Conservation (phyloP, 1,139 yeast species). For the Pichia sp. region DNA sequence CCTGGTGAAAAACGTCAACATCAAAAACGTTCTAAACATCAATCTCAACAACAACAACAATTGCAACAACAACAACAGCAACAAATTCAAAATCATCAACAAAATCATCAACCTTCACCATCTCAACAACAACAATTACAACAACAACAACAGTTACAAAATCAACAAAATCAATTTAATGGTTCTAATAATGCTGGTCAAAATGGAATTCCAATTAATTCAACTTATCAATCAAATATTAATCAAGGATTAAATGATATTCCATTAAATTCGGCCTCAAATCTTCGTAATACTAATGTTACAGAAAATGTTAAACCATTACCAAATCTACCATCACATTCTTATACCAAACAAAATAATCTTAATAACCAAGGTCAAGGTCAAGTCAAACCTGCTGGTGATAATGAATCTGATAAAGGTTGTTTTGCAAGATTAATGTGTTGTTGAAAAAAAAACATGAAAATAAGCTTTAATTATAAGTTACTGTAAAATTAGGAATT, state of each 20-base stretch:
- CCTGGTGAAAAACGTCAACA: slow-evolving; percentile 53
- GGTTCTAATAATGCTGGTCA: slow-evolving; percentile 4
- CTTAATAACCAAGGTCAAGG: no score
- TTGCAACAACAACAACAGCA: slow-evolving; percentile 10
- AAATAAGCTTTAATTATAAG: no score
- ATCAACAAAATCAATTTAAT: background rate
- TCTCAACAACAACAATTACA: slow-evolving; percentile 14
- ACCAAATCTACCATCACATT: slow-evolving; percentile 27
- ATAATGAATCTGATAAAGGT: slow-evolving; percentile 23
- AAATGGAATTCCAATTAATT: slow-evolving; percentile 9
- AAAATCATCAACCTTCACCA: slow-evolving; percentile 8
- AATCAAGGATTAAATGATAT: slow-evolving; percentile 1
- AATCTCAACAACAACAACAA: slow-evolving; percentile 8
- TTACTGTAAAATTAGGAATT: no score
- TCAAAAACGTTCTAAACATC: slow-evolving; percentile 32
- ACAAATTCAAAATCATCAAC: slow-evolving; percentile 5
- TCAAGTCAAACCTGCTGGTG: slow-evolving; percentile 3
- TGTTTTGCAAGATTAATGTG: slow-evolving; percentile 23
- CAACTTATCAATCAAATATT: slow-evolving; percentile 1
- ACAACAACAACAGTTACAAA: slow-evolving; percentile 4
- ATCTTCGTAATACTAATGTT: background rate
- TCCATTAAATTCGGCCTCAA: background rate
- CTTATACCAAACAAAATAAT: slow-evolving; percentile 16
- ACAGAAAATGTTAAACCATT: slow-evolving; percentile 26
- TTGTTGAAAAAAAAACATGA: slow-evolving; percentile 8